Base-by-base conservation (phyloP, 2,329 filamentous ascomycete genomes). In the Aciculosporium take region DNA sequence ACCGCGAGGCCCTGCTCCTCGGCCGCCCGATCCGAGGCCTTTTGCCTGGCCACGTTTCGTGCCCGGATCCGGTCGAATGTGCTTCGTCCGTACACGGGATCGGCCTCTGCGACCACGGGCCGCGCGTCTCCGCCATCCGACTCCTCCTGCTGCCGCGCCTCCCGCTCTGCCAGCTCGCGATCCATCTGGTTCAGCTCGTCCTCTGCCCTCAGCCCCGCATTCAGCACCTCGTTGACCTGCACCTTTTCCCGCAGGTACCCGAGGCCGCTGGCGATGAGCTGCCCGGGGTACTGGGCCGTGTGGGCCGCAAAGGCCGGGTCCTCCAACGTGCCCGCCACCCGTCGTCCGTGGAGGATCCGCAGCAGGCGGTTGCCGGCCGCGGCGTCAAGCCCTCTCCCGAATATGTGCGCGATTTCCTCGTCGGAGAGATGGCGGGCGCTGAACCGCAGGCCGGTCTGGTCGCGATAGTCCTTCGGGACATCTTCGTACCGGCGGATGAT, bases 241-340 rank as follows among this genome's bases (percentile, higher is more conserved):
- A 73, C 63, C 34, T 64, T 63, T 17, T 63, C 57, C 39, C 77
- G 69, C 32, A 81, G 60, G 53, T 76, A 80, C 27, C 56, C 58
- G 42, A 81, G 58, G 1, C 67, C 76, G 32, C 51, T 62, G 13
- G 58, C 53, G 13, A 68, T 59, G 44, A 74, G 64, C 1, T 56
- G 45, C 2, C 56, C 41, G 7, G 59, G 58, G 48, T 62, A 77
- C 8, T 55, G 51, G 2, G 57, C 57, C 23, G 72, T 76, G 47
- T 74, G 68, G 21, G 58, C 47, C 28, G 59, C 58, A 37, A 72
- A 64, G 4, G 59, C 61, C 2, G 76, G 76, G 51, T 81, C 76
- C 9, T 75, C 68, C 32, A 81, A 61, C 3, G 76, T 79, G 27
- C 77, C 77, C 7, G 76, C 74, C 18, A 81, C 74, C 31, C 77